Evolutionary conservation across 179 eudicot species (phyloP).

Genomic region (Spergularia azorica): DNA sequence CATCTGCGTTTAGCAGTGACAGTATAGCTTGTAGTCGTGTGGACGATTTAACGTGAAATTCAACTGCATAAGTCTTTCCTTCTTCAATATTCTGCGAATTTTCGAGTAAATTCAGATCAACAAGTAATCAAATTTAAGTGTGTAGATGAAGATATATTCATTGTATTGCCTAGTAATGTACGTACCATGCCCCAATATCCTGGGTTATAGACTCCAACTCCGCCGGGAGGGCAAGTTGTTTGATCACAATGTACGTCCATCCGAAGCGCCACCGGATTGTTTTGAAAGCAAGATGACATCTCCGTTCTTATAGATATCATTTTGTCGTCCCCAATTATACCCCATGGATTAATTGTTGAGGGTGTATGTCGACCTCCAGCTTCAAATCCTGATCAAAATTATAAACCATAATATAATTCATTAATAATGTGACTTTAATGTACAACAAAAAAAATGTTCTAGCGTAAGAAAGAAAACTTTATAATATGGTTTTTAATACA

Average conservation of each 20-base stretch:
- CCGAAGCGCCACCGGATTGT: conserved; percentile 40
- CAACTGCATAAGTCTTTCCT: conserved; percentile 35
- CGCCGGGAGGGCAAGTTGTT: conserved; percentile 40
- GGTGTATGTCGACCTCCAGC: conserved; percentile 38
- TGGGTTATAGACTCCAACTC: conserved; percentile 48
- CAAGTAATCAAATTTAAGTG: too few relatives aligned
- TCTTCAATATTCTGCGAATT: conserved; percentile 37
- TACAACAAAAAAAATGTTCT: too few relatives aligned
- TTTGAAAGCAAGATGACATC: conserved; percentile 32
- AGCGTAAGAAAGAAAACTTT: too few relatives aligned
- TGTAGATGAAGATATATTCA: too few relatives aligned
- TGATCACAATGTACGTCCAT: conserved; percentile 41
- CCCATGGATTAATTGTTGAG: conserved; percentile 46
- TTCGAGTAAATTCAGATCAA: too few relatives aligned
- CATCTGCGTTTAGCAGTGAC: conserved; percentile 34
- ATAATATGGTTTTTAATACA: too few relatives aligned
- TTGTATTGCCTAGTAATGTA: not conserved
- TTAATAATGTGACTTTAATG: too few relatives aligned
- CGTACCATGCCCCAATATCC: conserved; percentile 48
- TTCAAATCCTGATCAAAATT: conserved; percentile 35
- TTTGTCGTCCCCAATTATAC: conserved; percentile 32
- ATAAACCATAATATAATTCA: not conserved
- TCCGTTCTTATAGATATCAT: conserved; percentile 33
- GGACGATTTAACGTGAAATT: conserved; percentile 24
- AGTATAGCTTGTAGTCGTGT: conserved; percentile 24